Evolutionary conservation across 1,284 basidiomycete species (phyloP), one percentile per base, ranked within the genome.

Genomic region (Ceratobasidium sp.): DNA sequence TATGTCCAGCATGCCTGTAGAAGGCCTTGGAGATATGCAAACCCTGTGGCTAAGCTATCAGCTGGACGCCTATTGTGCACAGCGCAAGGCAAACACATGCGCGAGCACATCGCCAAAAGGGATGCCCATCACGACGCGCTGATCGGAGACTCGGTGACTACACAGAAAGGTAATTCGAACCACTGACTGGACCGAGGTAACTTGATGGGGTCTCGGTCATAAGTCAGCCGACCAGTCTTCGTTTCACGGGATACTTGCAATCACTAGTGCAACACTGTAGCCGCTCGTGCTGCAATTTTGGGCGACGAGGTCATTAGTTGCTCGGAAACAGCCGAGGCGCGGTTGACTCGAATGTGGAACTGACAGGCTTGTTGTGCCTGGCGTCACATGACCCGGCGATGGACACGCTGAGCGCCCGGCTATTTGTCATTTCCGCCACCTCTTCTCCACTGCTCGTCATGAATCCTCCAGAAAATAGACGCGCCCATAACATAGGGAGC

Each of bases 161-260:
- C 44, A 52, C 71, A 35, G n/a, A 50, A 65, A 65, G 30, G 27
- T 50, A 41, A 33, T 10, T 41, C n/a, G 23, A 55, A 64, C 60
- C 48, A 48, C 71, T 75, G 59, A 65, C 60, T 44, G 60, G 38
- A 60, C 60, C 35, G 27, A 14, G 27, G 27, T 35, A 35, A 65
- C 60, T 54, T 62, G 59, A 46, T 46, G 60, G n/a, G 52, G 52
- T 27, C 60, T 75, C 59, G 71, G 71, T 23, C 48, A 55, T 75
- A 60, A 33, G 10, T 67, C 65, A 67, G 46, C 50, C 33, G 48
- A 48, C 41, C 41, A 66, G 64, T 23, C 8, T 48, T 46, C 64
- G n/a, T 48, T 18, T 44, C 65, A 52, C 46, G 18, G 41, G 44
- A 66, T 27, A 20, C 12, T n/a, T 20, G 33, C 14, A 46, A 23